Conservation (phyloP, 2,329 filamentous ascomycete species). For the Fusarium sp. region DNA sequence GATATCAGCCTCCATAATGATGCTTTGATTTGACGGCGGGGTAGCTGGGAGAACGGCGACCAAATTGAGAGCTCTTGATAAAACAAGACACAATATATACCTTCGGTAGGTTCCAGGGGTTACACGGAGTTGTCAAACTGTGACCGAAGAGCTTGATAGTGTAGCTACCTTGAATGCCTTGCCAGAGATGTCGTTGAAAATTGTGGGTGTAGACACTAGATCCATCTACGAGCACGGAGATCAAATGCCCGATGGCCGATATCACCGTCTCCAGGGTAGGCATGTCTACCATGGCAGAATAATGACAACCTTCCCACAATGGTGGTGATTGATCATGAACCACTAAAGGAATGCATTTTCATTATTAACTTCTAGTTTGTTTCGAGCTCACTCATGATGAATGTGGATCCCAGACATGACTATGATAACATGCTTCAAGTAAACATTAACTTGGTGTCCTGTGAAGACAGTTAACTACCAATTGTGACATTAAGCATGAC, state of each 20-base stretch:
- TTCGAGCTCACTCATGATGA: not conserved
- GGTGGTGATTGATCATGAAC: not conserved
- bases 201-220: slow-evolving; percentile 38
- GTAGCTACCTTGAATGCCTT: slow-evolving; percentile 40
- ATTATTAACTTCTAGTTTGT: not conserved
- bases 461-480: not conserved
- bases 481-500: not conserved
- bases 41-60: not conserved
- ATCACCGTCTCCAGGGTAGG: slow-evolving; percentile 18
- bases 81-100: not conserved
- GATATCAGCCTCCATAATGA: slow-evolving; percentile 86
- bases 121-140: slow-evolving; percentile 2
- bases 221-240: slow-evolving; percentile 22
- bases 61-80: not conserved
- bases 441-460: not conserved
- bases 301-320: not conserved
- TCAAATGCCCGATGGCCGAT: slow-evolving; percentile 41
- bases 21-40: slow-evolving; percentile 2
- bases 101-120: not conserved
- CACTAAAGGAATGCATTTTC: not conserved
- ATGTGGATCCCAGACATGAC: not conserved
- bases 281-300: too few relatives aligned
- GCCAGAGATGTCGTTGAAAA: slow-evolving; percentile 45
- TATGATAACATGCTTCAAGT: not conserved
- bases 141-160: slow-evolving; percentile 27